Evolutionary conservation across 306 rosid species (phyloP).

Genomic region (Corylus heterophylla): DNA sequence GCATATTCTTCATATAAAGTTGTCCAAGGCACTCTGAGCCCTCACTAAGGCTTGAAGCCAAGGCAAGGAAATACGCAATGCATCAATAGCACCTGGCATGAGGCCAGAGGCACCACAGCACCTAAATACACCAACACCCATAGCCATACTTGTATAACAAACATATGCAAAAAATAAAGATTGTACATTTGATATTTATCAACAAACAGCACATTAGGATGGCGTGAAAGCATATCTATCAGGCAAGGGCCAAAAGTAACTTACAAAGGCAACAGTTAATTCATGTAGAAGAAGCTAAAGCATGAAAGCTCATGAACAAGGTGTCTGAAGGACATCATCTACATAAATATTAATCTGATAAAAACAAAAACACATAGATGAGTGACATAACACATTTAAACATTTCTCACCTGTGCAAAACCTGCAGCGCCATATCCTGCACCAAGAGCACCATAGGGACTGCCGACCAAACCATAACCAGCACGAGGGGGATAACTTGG

Average conservation of each 20-base stretch:
- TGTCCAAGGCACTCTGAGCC: neutral
- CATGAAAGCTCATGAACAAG: neutral
- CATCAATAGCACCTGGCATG: neutral
- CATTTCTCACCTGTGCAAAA: slow-evolving; percentile 65
- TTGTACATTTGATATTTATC: neutral
- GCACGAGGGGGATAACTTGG: slow-evolving; percentile 74
- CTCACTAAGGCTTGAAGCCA: neutral
- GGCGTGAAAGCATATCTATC: neutral
- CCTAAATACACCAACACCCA: neutral
- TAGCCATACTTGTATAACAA: neutral
- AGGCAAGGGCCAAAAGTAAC: neutral
- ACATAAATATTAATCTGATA: neutral
- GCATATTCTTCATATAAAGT: neutral
- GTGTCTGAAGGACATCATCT: neutral
- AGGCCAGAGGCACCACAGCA: neutral
- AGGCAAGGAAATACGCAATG: neutral
- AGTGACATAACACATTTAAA: neutral
- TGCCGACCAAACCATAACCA: slow-evolving; percentile 77
- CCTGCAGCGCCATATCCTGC: slow-evolving; percentile 73
- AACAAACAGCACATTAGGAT: neutral
- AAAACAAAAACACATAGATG: slow-evolving; percentile 1
- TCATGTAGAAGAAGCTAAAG: neutral
- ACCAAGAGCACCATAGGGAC: slow-evolving; percentile 73
- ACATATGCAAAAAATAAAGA: neutral
- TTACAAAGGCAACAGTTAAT: neutral